Evolutionary conservation across 441 rosid species (phyloP), one percentile per base, ranked within the genome.

Genomic region (Arabidopsis lyrata): DNA sequence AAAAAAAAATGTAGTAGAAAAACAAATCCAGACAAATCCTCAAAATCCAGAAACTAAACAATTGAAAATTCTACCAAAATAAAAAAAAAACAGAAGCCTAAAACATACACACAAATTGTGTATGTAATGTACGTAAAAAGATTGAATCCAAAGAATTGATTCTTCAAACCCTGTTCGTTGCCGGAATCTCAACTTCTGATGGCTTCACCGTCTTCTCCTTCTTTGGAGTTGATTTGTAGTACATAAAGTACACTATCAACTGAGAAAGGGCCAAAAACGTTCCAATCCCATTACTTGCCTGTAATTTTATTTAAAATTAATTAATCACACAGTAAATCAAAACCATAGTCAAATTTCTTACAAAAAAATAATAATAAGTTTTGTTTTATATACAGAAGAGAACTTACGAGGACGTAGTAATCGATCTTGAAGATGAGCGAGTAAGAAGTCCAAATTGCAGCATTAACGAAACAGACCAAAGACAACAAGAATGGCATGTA

Each of bases 401-500:
- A 2, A 34, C 71, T 81, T 84, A 90, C 98, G 59, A 94, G 63
- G 2, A 94, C 72, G 81, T 74, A 91, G 38, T 44, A 29, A 66
- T 94, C 95, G 2, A 90, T 9, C 73, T 78, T 80, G 76, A 57
- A 42, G 83, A 91, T 84, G 38, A 88, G 69, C 0, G 91, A 83
- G 68, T 84, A 94, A 16, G 81, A 31, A 0, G 91, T 82, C 96
- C 95, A 94, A 7, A 77, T 34, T 16, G 14, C 4, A 2, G 91
- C 95, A 45, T 94, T 94, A 3, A 66, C 1, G 56, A 81, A 88
- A 56, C 68, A 47, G 8, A 92, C 70, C 3, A 90, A 32, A 0
- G 95, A 94, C 24, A 91, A 81, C 73, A n/a, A 77, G 49, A 90
- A 77, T 0, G 98, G 98, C 98, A 94, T 94, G 74, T 77, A 91